These are phyloP conservation scores for Carex pumila DNA, from an alignment of 176 grass and related monocot genomes.

Conservation along the genomic window DNA sequence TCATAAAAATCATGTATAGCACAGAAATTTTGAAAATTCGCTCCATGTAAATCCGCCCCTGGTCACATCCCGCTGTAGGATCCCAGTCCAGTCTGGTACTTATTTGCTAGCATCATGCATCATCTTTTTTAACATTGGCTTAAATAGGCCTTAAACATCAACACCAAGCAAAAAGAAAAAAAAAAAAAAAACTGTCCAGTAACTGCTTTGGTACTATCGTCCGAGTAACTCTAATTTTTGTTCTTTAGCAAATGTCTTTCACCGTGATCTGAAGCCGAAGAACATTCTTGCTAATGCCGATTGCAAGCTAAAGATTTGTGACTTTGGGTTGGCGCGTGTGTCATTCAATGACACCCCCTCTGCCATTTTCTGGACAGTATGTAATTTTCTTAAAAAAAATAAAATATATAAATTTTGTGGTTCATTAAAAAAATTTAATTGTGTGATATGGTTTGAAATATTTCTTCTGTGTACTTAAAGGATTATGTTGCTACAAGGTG, in stretches of 20 bases:
- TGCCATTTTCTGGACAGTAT: slow-evolving; percentile 82
- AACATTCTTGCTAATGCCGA: slow-evolving; percentile 76
- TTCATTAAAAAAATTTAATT: background rate
- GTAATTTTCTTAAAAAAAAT: slow-evolving; percentile 10
- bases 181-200: background rate
- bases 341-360: slow-evolving; percentile 73
- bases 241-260: slow-evolving; percentile 58
- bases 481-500: slow-evolving; percentile 87
- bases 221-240: background rate
- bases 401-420: background rate
- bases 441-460: background rate
- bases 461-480: slow-evolving; percentile 30
- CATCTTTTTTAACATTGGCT: background rate
- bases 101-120: too few relatives aligned
- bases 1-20: too few relatives aligned
- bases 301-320: slow-evolving; percentile 79
- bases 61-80: too few relatives aligned
- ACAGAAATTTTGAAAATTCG: too few relatives aligned
- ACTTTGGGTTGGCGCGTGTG: slow-evolving; percentile 75
- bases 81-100: background rate
- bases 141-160: background rate
- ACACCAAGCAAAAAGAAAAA: too few relatives aligned
- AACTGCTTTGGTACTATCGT: background rate
- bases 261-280: slow-evolving; percentile 77
- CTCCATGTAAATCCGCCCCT: too few relatives aligned